A percentile compares a stretch with the other conserved stretches of the same genome.
Conservation (phyloP, 2,329 filamentous ascomycete species). For the Colletotrichum australisinense region DNA sequence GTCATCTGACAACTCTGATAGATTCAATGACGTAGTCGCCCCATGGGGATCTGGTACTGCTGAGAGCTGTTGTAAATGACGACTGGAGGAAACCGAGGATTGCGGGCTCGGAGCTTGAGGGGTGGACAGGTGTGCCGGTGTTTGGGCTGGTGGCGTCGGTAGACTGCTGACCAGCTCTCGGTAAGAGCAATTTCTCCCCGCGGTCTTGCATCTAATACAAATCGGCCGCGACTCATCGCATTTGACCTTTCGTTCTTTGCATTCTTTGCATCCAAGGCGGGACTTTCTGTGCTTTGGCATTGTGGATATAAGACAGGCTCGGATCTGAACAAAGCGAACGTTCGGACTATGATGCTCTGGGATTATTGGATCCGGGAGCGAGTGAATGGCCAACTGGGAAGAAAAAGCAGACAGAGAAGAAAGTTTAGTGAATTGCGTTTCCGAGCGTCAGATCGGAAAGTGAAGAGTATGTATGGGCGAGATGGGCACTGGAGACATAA, state of each 20-base stretch:
- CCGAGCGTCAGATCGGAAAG: not conserved
- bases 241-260: constrained; percentile 53
- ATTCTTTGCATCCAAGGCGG: constrained; percentile 52
- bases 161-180: not conserved
- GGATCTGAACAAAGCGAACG: not conserved
- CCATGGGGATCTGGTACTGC: no score
- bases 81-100: not conserved
- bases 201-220: constrained; percentile 53
- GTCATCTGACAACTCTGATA: not conserved
- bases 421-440: not conserved
- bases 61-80: not conserved
- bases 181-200: constrained; percentile 49
- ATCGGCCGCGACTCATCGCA: constrained; percentile 54
- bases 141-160: not conserved
- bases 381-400: no score
- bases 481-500: not conserved
- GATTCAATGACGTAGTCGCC: not conserved
- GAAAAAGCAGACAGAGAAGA: not conserved
- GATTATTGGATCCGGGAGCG: not conserved
- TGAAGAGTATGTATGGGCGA: not conserved
- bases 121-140: constrained; percentile 35
- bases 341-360: not conserved
- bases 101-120: constrained; percentile 49
- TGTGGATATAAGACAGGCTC: not conserved
- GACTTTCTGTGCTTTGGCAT: constrained; percentile 49